These are phyloP conservation scores for Diaporthe batatas DNA, from an alignment of 2,329 filamentous ascomycete species.

Conservation along the genomic window DNA sequence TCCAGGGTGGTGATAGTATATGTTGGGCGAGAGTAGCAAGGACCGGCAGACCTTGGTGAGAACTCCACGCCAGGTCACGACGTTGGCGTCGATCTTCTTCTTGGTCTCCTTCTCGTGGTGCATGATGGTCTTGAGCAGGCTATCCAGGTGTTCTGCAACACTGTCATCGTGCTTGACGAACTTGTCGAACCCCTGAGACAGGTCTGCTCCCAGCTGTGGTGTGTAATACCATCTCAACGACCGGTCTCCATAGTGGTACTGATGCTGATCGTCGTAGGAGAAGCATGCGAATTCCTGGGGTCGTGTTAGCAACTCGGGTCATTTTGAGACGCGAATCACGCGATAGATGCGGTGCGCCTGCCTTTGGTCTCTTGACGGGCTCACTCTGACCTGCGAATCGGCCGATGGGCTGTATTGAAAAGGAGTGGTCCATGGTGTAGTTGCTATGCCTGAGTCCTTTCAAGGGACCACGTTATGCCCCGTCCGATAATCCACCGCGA, in stretches of 20 bases:
- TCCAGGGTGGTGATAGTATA: background rate
- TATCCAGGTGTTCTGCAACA: slow-evolving; percentile 88
- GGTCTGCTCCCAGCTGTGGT: slow-evolving; percentile 75
- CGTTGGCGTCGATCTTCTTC: slow-evolving; percentile 78
- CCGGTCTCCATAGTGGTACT: slow-evolving; percentile 80
- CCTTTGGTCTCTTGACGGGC: slow-evolving; percentile 81
- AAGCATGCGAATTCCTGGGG: slow-evolving; percentile 88
- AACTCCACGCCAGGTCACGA: slow-evolving; percentile 97
- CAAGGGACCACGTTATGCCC: background rate
- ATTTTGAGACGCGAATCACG: background rate
- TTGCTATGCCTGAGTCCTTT: background rate
- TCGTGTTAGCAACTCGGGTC: background rate
- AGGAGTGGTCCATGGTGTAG: slow-evolving; percentile 51
- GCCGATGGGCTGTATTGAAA: slow-evolving; percentile 77
- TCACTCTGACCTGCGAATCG: slow-evolving; percentile 77
- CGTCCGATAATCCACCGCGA: slow-evolving; percentile 1
- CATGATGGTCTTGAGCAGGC: slow-evolving; percentile 81
- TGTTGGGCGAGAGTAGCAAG: background rate
- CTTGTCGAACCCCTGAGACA: slow-evolving; percentile 83
- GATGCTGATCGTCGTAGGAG: slow-evolving; percentile 89
- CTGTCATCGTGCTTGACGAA: slow-evolving; percentile 88
- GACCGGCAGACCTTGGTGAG: slow-evolving; percentile 84
- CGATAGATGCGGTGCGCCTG: slow-evolving; percentile 52
- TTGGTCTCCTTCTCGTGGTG: slow-evolving; percentile 78
- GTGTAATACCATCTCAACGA: slow-evolving; percentile 92